phyloP scores from a whole-genome alignment of 345 rosid species.

The Melastoma malabathricum region DNA sequence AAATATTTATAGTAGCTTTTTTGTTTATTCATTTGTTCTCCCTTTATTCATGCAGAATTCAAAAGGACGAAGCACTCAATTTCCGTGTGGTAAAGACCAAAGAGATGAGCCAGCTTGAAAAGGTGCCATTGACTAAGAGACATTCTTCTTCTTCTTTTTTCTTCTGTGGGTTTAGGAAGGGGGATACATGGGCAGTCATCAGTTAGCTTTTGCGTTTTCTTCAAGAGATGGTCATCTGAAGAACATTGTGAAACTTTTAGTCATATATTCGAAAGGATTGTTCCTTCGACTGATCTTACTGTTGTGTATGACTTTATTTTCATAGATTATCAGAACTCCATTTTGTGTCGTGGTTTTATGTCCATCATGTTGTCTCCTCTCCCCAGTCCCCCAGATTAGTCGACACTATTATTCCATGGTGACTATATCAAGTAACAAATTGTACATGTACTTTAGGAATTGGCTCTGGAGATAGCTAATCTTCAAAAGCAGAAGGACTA shows the following conservation, averaged over 20 bases:
- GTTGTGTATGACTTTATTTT: no score
- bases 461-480: conserved; percentile 36
- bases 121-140: conserved; percentile 26
- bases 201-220: neutral
- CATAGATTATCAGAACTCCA: no score
- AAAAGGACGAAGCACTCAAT: conserved; percentile 76
- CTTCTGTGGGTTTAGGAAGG: neutral
- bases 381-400: neutral
- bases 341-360: neutral
- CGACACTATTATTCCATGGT: no score
- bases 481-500: conserved; percentile 60
- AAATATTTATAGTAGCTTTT: neutral
- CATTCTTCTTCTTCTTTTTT: neutral
- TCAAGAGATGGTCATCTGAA: no score
- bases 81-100: conserved; percentile 57
- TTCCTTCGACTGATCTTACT: no score
- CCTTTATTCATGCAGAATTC: conserved; percentile 34
- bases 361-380: conserved; percentile 5
- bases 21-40: neutral
- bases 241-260: no score
- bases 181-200: neutral
- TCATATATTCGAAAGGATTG: no score
- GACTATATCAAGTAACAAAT: no score
- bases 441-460: conserved; percentile 35
- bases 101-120: conserved; percentile 71